Evolutionary conservation across 2,329 filamentous ascomycete genomes (phyloP), one percentile per base, ranked within the genome.

Genomic region (Graphilbum fragrans): DNA sequence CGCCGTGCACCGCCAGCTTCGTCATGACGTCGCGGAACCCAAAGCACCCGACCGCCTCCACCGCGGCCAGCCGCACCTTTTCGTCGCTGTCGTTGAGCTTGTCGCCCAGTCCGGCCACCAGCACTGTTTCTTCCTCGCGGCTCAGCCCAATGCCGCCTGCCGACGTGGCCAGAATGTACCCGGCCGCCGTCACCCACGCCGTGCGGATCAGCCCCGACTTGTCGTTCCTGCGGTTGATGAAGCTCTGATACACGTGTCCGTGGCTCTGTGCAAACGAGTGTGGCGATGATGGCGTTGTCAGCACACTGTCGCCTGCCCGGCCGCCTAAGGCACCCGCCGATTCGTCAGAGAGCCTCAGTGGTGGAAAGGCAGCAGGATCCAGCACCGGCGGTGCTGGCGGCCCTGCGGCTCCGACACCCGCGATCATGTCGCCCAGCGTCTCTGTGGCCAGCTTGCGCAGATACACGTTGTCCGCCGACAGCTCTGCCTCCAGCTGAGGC

Each of bases 371-470:
- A 19, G 82, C 74, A 12, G 90, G 85, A 53, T 95, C 86, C 54
- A 94, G 70, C 2, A 67, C 60, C 10, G 82, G 74, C 7, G 77
- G 64, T 14, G 82, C 75, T 16, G 88, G 86, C 42, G 86, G 84
- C 0, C 90, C 90, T 46, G 88, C 86, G 46, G 90, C 85, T 38
- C 90, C 90, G 56, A 96, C 93, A 6, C 90, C 90, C 33, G 90
- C 82, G 21, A 93, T 82, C 69, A 98, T 88, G 55, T 96, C 90
- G 41, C 93, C 92, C 32, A 98, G 76, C 0, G 92, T 94, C 59
- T 96, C 86, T 0, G 90, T 94, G 3, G 90, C 90, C 43, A 98
- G 72, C 45, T 86, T 73, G 41, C 92, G 83, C 42, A 98, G 66
- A 51, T 92, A 80, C 3, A 88, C 71, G 45, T 93, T 93, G 55